These are phyloP conservation scores for Thelonectria rubi DNA, from an alignment of 2,329 filamentous ascomycete genomes.

Conservation along the genomic window DNA sequence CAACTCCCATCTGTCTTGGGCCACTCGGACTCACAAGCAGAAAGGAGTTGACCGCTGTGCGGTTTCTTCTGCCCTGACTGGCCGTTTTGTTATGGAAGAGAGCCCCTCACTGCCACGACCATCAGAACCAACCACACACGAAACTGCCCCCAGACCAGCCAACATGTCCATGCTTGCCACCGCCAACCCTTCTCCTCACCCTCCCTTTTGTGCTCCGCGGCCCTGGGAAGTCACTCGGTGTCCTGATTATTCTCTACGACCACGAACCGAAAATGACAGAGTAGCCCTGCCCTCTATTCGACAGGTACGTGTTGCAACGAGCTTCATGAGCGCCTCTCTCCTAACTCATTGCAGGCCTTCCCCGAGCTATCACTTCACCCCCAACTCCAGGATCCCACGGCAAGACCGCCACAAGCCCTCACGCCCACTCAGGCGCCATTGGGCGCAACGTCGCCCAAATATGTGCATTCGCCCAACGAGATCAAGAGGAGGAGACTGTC, in stretches of 20 bases:
- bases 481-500: constrained; percentile 59
- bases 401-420: constrained; percentile 46
- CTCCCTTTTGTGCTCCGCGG: constrained; percentile 52
- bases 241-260: constrained; percentile 47
- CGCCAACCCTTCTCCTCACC: constrained; percentile 52
- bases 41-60: constrained; percentile 32
- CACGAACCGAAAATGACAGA: constrained; percentile 51
- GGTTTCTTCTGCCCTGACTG: constrained; percentile 31
- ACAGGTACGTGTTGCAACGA: constrained; percentile 53
- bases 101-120: constrained; percentile 47
- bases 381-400: constrained; percentile 44
- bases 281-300: constrained; percentile 62
- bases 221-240: constrained; percentile 51
- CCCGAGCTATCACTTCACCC: constrained; percentile 54
- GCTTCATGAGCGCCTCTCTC: not conserved
- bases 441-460: constrained; percentile 55
- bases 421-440: constrained; percentile 47
- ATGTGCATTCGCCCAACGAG: constrained; percentile 58
- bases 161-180: constrained; percentile 63
- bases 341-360: constrained; percentile 52
- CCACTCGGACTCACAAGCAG: constrained; percentile 21
- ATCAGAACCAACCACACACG: constrained; percentile 41
- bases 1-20: not conserved
- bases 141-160: constrained; percentile 38
- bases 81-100: constrained; percentile 52